Evolutionary conservation across 2,329 filamentous ascomycete genomes (phyloP), one percentile per base, ranked within the genome.

Genomic region (Ophiostoma angusticollis): DNA sequence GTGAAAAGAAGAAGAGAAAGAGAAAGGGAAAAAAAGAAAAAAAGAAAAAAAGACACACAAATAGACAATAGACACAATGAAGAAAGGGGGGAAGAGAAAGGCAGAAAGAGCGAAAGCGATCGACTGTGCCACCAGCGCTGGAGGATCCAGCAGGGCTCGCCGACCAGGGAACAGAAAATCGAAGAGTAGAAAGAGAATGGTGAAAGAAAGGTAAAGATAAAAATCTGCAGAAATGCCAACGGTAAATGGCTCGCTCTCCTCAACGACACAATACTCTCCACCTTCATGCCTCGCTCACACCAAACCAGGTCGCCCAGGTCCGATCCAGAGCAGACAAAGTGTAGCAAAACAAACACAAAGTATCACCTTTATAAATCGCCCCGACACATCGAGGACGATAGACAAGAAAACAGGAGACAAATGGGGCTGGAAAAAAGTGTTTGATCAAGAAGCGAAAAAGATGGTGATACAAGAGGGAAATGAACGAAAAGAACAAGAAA

Each of bases 51-150:
- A 29, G 9, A 34, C 11, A 35, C 12, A 21, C 14, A 31, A 31
- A 18, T 19, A 29, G 22, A 37, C 21, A 40, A 17, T 30, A 31
- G 27, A 34, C 14, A 37, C 28, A 34, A 12, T 21, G 18, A 28
- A 37, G 13, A 27, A 29, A 35, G n/a, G 27, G 23, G 39, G 28
- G 35, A 34, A 11, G n/a, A 17, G 13, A 33, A 23, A 34, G 11
- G 3, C 21, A 16, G 33, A 35, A 36, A 19, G 22, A 42, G n/a
- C 17, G 29, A 32, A 43, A 39, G 45, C n/a, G n/a, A n/a, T n/a
- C n/a, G n/a, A n/a, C n/a, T n/a, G n/a, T n/a, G n/a, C n/a, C n/a
- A 40, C 8, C 12, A 29, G n/a, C n/a, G 16, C 19, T 2, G 17
- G 29, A 16, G 16, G n/a, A 18, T 14, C 4, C 18, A 21, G n/a